Conservation (phyloP, 176 grass and related monocot genomes). For the Dactylis glomerata region DNA sequence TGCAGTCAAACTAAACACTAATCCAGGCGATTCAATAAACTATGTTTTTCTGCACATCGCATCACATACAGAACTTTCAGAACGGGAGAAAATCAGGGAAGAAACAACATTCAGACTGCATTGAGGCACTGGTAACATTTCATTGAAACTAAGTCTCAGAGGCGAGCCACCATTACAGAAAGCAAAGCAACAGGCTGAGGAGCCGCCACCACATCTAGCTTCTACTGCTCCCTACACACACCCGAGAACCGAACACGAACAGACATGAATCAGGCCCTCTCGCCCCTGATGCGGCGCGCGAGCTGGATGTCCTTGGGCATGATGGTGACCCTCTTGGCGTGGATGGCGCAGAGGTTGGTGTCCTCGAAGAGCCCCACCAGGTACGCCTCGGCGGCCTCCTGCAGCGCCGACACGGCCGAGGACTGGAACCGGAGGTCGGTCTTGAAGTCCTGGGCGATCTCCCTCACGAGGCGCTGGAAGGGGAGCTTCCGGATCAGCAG, state of each 20-base stretch:
- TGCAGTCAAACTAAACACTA: too few relatives aligned
- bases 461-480: conserved; percentile 66
- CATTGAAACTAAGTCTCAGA: not conserved
- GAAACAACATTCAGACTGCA: not conserved
- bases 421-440: conserved; percentile 78
- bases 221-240: not conserved
- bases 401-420: conserved; percentile 60
- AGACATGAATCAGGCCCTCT: conserved; percentile 51
- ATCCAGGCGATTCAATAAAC: too few relatives aligned
- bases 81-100: not conserved
- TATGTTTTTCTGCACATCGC: not conserved
- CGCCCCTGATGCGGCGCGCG: conserved; percentile 74
- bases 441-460: conserved; percentile 97
- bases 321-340: conserved; percentile 89
- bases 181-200: not conserved
- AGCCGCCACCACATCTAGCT: not conserved
- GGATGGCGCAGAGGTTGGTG: conserved; percentile 93
- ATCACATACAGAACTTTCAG: not conserved
- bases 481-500: conserved; percentile 89
- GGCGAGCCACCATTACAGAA: not conserved
- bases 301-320: conserved; percentile 98
- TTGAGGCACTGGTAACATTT: not conserved
- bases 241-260: not conserved
- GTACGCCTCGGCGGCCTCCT: conserved; percentile 84
- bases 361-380: conserved; percentile 89